Conservation (phyloP, 805 yeast genomes). For the Yamadazyma tumulicola region DNA sequence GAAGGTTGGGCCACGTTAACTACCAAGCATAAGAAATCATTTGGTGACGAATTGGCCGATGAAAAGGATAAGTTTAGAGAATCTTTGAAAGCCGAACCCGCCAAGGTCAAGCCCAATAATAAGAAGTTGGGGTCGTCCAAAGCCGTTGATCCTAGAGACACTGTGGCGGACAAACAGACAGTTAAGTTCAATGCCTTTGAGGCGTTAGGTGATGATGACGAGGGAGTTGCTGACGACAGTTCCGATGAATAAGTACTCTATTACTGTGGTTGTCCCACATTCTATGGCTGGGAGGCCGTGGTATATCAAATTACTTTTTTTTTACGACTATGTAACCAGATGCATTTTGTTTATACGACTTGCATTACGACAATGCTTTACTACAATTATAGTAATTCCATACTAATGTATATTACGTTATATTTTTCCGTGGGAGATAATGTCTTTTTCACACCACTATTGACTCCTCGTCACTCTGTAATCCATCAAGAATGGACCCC, state of each 20-base stretch:
- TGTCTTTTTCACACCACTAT: constrained; percentile 3
- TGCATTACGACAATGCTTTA: constrained; percentile 1
- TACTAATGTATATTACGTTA: constrained; percentile 6
- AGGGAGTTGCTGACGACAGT: constrained; percentile 10
- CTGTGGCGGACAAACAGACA: constrained; percentile 63
- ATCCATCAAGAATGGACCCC: constrained; percentile 29
- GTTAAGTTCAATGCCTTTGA: constrained; percentile 76
- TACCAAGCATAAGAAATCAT: constrained; percentile 43
- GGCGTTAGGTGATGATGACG: constrained; percentile 59
- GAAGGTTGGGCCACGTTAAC: constrained; percentile 78
- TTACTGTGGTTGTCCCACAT: too few relatives aligned
- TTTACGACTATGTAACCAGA: constrained; percentile 1
- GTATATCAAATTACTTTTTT: too few relatives aligned
- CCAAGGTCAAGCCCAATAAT: constrained; percentile 66
- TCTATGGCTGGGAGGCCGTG: too few relatives aligned
- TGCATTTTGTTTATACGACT: too few relatives aligned
- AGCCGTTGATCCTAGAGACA: constrained; percentile 71
- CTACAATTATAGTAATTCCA: constrained; percentile 3
- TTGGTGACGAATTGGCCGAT: constrained; percentile 51
- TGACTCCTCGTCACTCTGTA: constrained; percentile 29
- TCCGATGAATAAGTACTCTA: constrained; percentile 1
- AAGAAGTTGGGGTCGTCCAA: constrained; percentile 72
- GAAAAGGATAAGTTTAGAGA: constrained; percentile 47
- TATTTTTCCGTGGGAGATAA: not conserved
- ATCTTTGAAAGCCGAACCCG: constrained; percentile 34